Base-by-base conservation (phyloP, 148 eudicot species). In the Oxyria digyna region DNA sequence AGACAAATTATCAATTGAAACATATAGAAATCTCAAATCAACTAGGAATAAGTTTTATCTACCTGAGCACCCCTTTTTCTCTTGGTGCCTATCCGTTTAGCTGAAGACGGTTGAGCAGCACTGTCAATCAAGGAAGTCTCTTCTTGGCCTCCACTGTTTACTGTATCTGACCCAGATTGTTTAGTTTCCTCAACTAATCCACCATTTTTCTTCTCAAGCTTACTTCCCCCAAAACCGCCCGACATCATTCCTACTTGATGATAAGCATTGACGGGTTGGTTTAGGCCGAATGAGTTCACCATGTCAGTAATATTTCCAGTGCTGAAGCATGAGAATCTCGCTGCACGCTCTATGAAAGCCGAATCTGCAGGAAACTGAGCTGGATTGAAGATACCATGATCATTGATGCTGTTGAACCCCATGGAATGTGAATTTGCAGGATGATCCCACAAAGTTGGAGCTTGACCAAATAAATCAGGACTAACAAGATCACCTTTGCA, bases 261-360 rank as follows among this genome's bases (percentile, higher is more conserved):
- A 71, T 82, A 85, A 24, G 88, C 73, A 73, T 71, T 75, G 35
- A 38, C 18, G 15, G 83, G 38, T 26, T 87, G 88, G 57, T 81
- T 75, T 8, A 74, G 46, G 40, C 78, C 74, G 68, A 84, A 88
- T 48, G 89, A 87, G 80, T 79, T 84, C 73, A 88, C 69, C 78
- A 84, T 76, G 72, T 88, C 87, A 42, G 83, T 73, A 42, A 87
- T 81, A 76, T 80, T 85, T 42, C 87, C 96, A 26, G 84, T 87
- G 65, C 84, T 79, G 38, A 95, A 95, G 78, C 91, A 81, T 33
- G 99, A 95, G 69, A 85, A 91, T 76, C 93, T 85, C 3, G 99
- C 97, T 33, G 99, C 99, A 55, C 97, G 84, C 62, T 95, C 97
- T 31, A 95, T 88, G 72, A 95, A 88, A 71, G 83, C 96, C 21